Base-by-base conservation (phyloP, 768 basidiomycete species). In the Suillus ampliporus region DNA sequence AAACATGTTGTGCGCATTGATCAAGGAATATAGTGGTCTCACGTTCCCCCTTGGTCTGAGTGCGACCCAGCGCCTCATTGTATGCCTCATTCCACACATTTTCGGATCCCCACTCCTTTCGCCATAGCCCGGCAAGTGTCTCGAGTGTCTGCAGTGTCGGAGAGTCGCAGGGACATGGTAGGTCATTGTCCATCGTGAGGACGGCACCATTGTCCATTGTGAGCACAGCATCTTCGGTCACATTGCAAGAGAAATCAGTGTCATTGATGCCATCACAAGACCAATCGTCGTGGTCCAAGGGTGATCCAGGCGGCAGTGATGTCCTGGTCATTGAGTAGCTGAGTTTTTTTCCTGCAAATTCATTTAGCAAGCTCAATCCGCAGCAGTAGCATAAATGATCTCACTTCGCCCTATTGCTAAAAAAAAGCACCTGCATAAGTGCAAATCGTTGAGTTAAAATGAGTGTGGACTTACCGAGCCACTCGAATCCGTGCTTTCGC, bases 51-150 rank as follows among this genome's bases (percentile, higher is more conserved):
- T 48, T 3, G 5, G 15, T 9, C 2, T 1, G 8, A 17, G 46
- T 41, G 3, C 13, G 9, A 3, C 0, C 15, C 2, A 60, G 35
- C 11, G 6, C 4, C 11, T 37, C 34, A 4, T 60, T 4, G 8
- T 28, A 60, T 31, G 5, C 31, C 5, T 48, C 47, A 13, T 13
- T 7, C 58, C 58, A 60, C 5, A 0, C n/a, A 7, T 4, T 10
- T 21, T 60, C 58, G 10, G 46, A 37, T 3, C 11, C 58, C 58
- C 58, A 59, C 8, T 59, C 26, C 14, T 43, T 47, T 8, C 10
- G 37, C 56, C 56, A 57, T 40, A 8, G 35, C 15, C 17, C 13
- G n/a, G 41, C 38, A 10, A 14, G 34, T 2, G 35, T n/a, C 8
- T 38, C 35, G 5, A 38, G 34, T 15, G 37, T 6, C 8, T 28